These are phyloP conservation scores for Bruguiera parviflora DNA, from an alignment of 345 rosid genomes.

Conservation along the genomic window DNA sequence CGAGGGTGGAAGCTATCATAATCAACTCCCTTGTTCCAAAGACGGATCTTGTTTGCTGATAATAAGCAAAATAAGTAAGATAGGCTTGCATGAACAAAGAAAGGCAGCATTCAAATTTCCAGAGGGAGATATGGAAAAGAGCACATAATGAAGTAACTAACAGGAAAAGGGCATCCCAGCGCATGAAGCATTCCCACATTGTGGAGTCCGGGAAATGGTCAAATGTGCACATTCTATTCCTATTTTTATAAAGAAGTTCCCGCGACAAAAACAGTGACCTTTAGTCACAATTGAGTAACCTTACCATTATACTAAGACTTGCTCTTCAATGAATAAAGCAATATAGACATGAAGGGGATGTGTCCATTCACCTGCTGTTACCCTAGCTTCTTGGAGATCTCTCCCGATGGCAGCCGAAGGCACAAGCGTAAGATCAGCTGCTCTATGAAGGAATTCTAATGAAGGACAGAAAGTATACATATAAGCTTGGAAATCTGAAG, in stretches of 20 bases:
- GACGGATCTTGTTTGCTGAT: constrained; percentile 86
- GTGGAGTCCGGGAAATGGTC: background rate
- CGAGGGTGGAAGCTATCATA: constrained; percentile 87
- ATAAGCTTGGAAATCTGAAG: constrained; percentile 12
- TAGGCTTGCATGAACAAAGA: background rate
- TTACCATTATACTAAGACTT: too few relatives aligned
- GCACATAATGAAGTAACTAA: background rate
- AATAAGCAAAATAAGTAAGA: constrained; percentile 18
- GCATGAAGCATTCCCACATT: too few relatives aligned
- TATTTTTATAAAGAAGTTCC: background rate
- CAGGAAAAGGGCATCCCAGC: too few relatives aligned
- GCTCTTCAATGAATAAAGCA: too few relatives aligned
- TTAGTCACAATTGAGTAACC: background rate
- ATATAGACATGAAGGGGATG: background rate
- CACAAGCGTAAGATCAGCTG: constrained; percentile 95
- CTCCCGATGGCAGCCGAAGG: constrained; percentile 88
- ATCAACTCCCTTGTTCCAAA: constrained; percentile 99
- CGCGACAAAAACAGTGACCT: too few relatives aligned
- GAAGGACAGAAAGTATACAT: constrained; percentile 5
- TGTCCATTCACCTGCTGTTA: constrained; percentile 68
- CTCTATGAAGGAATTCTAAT: constrained; percentile 94
- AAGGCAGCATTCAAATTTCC: background rate
- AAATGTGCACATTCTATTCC: background rate
- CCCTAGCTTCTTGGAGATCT: constrained; percentile 81
- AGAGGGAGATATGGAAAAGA: background rate